Base-by-base conservation (phyloP, 1,139 yeast genomes). In the Pichia sp. region DNA sequence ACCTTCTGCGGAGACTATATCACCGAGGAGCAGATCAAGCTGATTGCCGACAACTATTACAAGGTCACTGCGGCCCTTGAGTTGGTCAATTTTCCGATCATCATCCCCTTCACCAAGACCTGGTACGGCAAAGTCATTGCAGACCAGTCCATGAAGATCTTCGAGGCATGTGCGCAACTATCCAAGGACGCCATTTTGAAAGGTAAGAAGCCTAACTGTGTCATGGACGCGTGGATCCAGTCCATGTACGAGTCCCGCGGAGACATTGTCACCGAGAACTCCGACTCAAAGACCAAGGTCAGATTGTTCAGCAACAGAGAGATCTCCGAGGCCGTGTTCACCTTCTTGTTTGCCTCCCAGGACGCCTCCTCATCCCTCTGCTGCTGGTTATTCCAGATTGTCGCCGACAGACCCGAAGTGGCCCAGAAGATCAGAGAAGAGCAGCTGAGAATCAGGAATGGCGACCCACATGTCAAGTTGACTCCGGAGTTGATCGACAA, bases 331-430 rank as follows among this genome's bases (percentile, higher is more conserved):
- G 96, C 96, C 54, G 82, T 93, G 62, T 93, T 93, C 78, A 93
- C 99, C 23, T 93, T 93, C 72, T 78, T 93, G 71, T 93, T 93
- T 72, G 99, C 99, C 31, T 87, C 97, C 8, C 99, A 93, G 75
- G 99, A 93, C 73, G 99, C 99, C 36, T 87, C 97, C 7, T 90
- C 97, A 3, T 89, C 97, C n/a, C 85, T 95, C 64, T 95, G 97
- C 61, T 92, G 98, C 72, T 93, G 99, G 99, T 79, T 93, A 68
- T 93, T 92, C 82, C 99, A 93, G 77, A 81, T 90, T 64, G 85
- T 90, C 54, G 92, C 97, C 60, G 99, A 93, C 72, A 82, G 97
- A 68, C 97, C 98, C 47, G 98, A 93, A 62, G 84, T 93, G 59
- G 82, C 82, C 69, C 77, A 72, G 47, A 90, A 90, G 71, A 80